Conservation (phyloP, 2,329 filamentous ascomycete genomes). For the Alternaria consortialis region DNA sequence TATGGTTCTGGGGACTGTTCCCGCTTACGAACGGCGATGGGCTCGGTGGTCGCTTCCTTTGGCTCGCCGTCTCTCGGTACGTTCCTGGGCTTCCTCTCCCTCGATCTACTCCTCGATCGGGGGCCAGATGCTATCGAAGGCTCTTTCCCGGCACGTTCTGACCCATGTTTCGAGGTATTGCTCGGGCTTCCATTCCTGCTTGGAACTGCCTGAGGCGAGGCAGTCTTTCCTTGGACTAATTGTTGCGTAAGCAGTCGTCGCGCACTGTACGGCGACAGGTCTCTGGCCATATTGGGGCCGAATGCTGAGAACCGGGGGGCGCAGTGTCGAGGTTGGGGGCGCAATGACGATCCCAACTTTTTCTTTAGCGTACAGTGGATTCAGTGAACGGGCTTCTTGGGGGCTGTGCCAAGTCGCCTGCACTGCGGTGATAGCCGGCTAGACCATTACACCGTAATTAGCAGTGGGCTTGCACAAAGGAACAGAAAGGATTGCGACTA, state of each 20-base stretch:
- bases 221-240: slow-evolving; percentile 26
- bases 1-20: slow-evolving; percentile 42
- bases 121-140: slow-evolving; percentile 17
- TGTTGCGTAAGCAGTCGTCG: slow-evolving; percentile 42
- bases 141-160: slow-evolving; percentile 22
- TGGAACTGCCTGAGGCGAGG: slow-evolving; percentile 25
- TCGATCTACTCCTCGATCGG: slow-evolving; percentile 28
- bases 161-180: slow-evolving; percentile 14
- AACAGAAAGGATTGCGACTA: not conserved
- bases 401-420: slow-evolving; percentile 8
- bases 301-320: slow-evolving; percentile 10
- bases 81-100: slow-evolving; percentile 19
- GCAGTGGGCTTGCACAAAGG: not conserved
- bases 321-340: slow-evolving; percentile 11
- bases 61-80: slow-evolving; percentile 23
- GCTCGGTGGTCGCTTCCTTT: slow-evolving; percentile 23
- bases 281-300: slow-evolving; percentile 34
- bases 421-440: slow-evolving; percentile 10
- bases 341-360: slow-evolving; percentile 23
- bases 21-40: slow-evolving; percentile 19
- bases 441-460: slow-evolving; percentile 13
- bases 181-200: slow-evolving; percentile 27
- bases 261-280: slow-evolving; percentile 46
- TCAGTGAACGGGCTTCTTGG: slow-evolving; percentile 4
- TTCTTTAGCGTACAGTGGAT: slow-evolving; percentile 1